Base-by-base conservation (phyloP, 371 early-diverging fungal species). In the Encephalitozoon cuniculi region DNA sequence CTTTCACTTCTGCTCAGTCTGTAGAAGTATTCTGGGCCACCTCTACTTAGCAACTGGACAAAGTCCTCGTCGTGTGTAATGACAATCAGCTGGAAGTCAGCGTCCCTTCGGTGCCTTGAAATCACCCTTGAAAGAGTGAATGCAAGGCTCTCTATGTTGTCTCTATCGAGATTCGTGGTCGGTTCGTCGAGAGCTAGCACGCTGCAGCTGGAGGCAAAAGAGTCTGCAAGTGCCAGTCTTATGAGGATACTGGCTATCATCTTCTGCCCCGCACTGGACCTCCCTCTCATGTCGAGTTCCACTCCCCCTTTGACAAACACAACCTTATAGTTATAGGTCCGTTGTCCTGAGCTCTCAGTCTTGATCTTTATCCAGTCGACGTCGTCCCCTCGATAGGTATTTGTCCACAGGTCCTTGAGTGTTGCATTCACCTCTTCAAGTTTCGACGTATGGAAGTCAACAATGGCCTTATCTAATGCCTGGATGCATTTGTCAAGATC, bases 11-110 rank as follows among this genome's bases (percentile, higher is more conserved):
- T 80, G 49, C 52, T 68, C 28, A 85, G 12, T 25, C 79, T 74
- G 65, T 84, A 85, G 68, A 79, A 83, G 41, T 75, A 77, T 46
- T 83, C 82, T 32, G 67, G 26, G 8, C 72, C 68, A 46, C 74
- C 76, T 65, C 88, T 86, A 21, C 91, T 91, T 28, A 99, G 74
- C 72, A 89, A 83, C 64, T 90, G 88, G 76, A 96, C 88, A 87
- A 99, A 99, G 30, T 91, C 90, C 81, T 95, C 97, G 85, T 99
- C 99, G 82, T 99, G 99, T 11, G 99, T 97, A 76, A 99, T 98
- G 37, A 99, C 87, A 41, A 99, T 89, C 52, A 99, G 86, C 85
- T 99, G 99, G 79, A 97, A 95, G 83, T 93, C 93, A 64, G 86
- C 79, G 80, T 94, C 93, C 43, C 71, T 51, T 49, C 74, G 72